A percentile compares a stretch with the other conserved stretches of the same genome.
Evolutionary conservation across 2,329 filamentous ascomycete genomes (phyloP).

Genomic region (Botryotinia convoluta): DNA sequence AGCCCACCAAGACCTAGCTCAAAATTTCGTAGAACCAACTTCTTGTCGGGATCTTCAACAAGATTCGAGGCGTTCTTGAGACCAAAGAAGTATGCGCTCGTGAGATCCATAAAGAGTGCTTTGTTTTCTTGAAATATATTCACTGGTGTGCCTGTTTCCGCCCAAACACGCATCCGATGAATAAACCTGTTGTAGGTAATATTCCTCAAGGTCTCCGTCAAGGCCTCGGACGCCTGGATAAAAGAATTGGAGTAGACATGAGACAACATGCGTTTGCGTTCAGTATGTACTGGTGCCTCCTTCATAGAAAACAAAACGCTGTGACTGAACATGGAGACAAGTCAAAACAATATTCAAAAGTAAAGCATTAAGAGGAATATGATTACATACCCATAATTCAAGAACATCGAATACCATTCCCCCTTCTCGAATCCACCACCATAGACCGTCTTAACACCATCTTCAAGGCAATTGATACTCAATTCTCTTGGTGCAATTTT

Average conservation of each 20-base stretch:
- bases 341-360: not conserved
- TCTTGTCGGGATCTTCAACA: not conserved
- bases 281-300: not conserved
- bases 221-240: not conserved
- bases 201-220: not conserved
- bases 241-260: slow-evolving; percentile 12
- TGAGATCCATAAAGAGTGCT: slow-evolving; percentile 7
- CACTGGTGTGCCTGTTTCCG: not conserved
- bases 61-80: not conserved
- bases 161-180: not conserved
- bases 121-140: slow-evolving; percentile 3
- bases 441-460: not conserved
- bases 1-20: not conserved
- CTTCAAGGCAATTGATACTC: not conserved
- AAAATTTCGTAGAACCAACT: not conserved
- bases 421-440: not conserved
- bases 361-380: not conserved
- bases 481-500: not conserved
- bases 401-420: not conserved
- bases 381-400: not conserved
- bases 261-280: not conserved
- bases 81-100: not conserved
- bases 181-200: not conserved
- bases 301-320: slow-evolving; percentile 1
- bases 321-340: not conserved